Conservation (phyloP, 2,329 filamentous ascomycete genomes). For the Dactylellina leptospora region DNA sequence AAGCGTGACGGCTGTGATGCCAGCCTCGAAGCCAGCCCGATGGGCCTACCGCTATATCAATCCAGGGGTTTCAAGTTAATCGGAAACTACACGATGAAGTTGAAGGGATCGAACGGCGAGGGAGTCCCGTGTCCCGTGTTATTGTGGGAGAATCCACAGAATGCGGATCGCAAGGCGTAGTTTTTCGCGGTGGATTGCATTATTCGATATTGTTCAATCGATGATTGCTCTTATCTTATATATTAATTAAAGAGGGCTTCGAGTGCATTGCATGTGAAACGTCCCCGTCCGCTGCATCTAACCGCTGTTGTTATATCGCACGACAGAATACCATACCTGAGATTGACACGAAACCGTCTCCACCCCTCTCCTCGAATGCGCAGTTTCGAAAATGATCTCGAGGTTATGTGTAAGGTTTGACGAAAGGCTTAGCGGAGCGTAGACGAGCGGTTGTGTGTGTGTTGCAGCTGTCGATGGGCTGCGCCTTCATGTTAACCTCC, state of each 20-base stretch:
- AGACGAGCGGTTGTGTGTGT: not conserved
- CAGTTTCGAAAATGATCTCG: not conserved
- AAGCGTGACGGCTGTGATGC: conserved; percentile 44
- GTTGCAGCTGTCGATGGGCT: not conserved
- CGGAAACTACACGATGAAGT: conserved; percentile 20
- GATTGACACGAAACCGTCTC: too few relatives aligned
- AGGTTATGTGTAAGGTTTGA: not conserved
- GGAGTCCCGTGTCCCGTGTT: conserved; percentile 32
- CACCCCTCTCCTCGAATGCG: not conserved
- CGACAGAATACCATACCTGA: too few relatives aligned
- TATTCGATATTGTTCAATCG: too few relatives aligned
- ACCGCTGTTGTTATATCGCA: too few relatives aligned
- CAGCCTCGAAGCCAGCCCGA: conserved; percentile 42
- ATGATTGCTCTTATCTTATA: too few relatives aligned
- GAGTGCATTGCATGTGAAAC: not conserved
- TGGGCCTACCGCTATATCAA: conserved; percentile 34
- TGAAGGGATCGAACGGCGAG: conserved; percentile 20
- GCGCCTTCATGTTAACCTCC: not conserved
- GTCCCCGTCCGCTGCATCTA: not conserved
- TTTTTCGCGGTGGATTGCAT: conserved; percentile 19
- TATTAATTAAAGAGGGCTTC: too few relatives aligned
- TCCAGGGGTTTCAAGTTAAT: conserved; percentile 38
- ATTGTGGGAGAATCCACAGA: conserved; percentile 37
- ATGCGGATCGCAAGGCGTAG: conserved; percentile 22
- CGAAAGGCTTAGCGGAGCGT: not conserved